A percentile compares a stretch with the other conserved stretches of the same genome.
phyloP scores from a whole-genome alignment of 2,329 filamentous ascomycete genomes.

The Aureobasidium leucospermi region DNA sequence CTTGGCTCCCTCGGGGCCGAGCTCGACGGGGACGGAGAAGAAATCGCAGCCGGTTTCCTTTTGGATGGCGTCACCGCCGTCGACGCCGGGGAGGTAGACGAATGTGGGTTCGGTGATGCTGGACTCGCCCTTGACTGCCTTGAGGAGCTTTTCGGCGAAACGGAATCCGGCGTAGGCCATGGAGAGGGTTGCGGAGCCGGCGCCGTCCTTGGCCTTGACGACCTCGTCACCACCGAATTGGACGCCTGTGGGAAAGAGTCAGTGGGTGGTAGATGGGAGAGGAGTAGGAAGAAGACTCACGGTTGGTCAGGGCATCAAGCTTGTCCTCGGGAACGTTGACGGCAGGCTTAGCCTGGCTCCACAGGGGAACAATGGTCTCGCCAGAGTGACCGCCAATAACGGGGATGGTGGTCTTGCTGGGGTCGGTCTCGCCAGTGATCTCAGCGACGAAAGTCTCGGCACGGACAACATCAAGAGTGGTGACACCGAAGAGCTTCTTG shows the following conservation, averaged over 20 bases:
- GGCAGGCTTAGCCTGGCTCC: slow-evolving; percentile 78
- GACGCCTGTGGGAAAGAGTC: slow-evolving; percentile 46
- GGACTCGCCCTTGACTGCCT: slow-evolving; percentile 80
- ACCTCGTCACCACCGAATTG: slow-evolving; percentile 98
- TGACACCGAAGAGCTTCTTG: slow-evolving; percentile 95
- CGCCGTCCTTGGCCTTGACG: slow-evolving; percentile 88
- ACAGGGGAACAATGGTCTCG: slow-evolving; percentile 94
- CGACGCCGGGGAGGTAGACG: slow-evolving; percentile 85
- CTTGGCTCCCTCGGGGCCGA: slow-evolving; percentile 78
- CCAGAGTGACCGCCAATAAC: slow-evolving; percentile 97
- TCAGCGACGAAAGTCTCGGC: slow-evolving; percentile 93
- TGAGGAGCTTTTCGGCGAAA: slow-evolving; percentile 90
- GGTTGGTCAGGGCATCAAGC: slow-evolving; percentile 83
- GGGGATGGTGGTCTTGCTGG: slow-evolving; percentile 75
- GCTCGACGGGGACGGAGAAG: slow-evolving; percentile 93
- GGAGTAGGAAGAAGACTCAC: slow-evolving; percentile 37
- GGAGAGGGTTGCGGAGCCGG: slow-evolving; percentile 82
- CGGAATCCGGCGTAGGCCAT: slow-evolving; percentile 96
- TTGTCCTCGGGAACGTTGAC: slow-evolving; percentile 82
- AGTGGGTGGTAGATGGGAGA: too few species aligned
- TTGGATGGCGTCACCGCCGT: slow-evolving; percentile 76
- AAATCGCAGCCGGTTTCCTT: slow-evolving; percentile 80
- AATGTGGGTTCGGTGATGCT: slow-evolving; percentile 91
- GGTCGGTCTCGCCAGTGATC: slow-evolving; percentile 73
- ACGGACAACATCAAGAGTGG: slow-evolving; percentile 95